Base-by-base conservation (phyloP, 2,329 filamentous ascomycete genomes). In the Fusarium brachygibbosum region DNA sequence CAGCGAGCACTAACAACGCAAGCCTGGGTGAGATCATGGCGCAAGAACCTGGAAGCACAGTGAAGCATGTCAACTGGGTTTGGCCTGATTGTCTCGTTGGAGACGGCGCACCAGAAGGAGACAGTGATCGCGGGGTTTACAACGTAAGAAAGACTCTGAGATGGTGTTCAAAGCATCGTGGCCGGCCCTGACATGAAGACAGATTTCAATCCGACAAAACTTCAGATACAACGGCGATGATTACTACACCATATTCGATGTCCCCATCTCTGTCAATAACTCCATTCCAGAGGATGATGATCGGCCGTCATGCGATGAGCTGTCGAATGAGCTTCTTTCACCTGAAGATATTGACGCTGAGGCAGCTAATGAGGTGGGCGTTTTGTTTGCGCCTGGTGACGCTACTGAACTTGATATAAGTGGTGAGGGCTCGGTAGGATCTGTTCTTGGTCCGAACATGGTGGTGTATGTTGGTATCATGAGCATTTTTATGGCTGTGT, bases 21-120 rank as follows among this genome's bases (percentile, higher is more conserved):
- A 89, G 85, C 42, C 44, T 74, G 14, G 71, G 69, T 77, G 82
- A 89, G 50, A 89, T 93, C 56, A 85, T 93, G 81, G 76, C 79
- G 29, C 87, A 90, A 66, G 90, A 93, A 74, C 78, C 84, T 1
- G 86, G 86, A 5, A 91, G 89, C 74, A 92, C 90, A 0, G 91
- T 93, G 42, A 93, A 93, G 76, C 90, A 93, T 75, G 84, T 92
- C 65, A 89, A 90, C 74, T 93, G 90, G 88, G 81, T 86, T 21
- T 93, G 90, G 90, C 90, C 91, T 0, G 85, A 86, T 60, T 93
- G 90, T 71, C 81, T 93, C 0, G 87, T 88, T 4, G 90, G 90
- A 19, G 81, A 89, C 50, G 88, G 87, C 4, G 76, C 84, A 68
- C 81, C 84, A 28, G 71, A 76, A 2, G 76, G 78, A 1, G 80